Conservation (phyloP, 805 yeast species). For the Wickerhamiella azyma region DNA sequence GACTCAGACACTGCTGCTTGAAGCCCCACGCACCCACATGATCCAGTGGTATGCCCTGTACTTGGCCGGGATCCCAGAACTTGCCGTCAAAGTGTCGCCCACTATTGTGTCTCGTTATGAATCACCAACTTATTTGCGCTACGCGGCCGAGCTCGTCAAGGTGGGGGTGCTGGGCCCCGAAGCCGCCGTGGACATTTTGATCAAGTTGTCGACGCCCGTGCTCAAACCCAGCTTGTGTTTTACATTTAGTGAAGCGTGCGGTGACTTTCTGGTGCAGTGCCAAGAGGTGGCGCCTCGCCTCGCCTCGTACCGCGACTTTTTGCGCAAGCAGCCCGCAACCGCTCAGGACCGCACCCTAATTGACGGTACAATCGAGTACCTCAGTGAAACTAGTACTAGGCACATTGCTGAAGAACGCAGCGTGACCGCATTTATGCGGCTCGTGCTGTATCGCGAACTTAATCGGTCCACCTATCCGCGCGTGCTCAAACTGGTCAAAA, state of each 20-base stretch:
- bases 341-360: conserved; percentile 4
- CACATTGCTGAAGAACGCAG: neutral
- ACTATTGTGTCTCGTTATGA: neutral
- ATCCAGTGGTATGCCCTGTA: neutral
- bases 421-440: neutral
- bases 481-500: neutral
- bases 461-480: neutral
- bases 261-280: neutral
- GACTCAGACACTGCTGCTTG: neutral
- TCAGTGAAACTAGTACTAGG: neutral
- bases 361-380: conserved; percentile 3
- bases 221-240: neutral
- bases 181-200: conserved; percentile 3
- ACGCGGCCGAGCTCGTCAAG: conserved; percentile 4
- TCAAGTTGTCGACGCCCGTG: conserved; percentile 2
- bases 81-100: neutral
- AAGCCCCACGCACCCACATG: conserved; percentile 4
- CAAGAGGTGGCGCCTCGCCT: neutral
- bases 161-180: neutral
- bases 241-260: conserved; percentile 3
- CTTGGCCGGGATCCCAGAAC: neutral
- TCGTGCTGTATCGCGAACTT: conserved; percentile 1
- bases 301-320: neutral
- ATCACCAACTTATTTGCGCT: neutral
- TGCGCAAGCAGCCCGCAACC: neutral